These are phyloP conservation scores for Penicillium sp. DNA, from an alignment of 2,329 filamentous ascomycete species.

Conservation along the genomic window DNA sequence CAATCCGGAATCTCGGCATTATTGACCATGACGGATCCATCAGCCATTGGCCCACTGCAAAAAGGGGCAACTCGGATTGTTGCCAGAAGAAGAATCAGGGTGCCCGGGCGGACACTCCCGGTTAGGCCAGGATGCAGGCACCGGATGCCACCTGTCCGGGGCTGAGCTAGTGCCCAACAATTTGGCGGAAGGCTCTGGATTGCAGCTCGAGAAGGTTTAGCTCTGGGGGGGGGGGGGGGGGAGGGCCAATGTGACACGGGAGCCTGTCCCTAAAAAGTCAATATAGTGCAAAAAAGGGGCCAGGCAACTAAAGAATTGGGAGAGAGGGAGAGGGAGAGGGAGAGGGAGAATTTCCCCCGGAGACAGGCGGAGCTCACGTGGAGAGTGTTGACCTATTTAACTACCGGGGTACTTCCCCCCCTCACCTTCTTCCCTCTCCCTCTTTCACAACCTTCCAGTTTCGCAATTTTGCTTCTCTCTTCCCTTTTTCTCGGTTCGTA, in stretches of 20 bases:
- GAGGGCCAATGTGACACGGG: too few relatives aligned
- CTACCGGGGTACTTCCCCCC: constrained; percentile 7
- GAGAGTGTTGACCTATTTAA: constrained; percentile 6
- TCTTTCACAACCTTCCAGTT: constrained; percentile 6
- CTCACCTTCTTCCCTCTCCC: neutral
- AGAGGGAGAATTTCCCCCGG: constrained; percentile 5
- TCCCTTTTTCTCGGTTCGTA: constrained; percentile 22
- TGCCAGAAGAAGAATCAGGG: too few relatives aligned
- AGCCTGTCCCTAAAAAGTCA: too few relatives aligned
- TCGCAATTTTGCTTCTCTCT: constrained; percentile 15
- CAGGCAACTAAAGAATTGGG: neutral
- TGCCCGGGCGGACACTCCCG: neutral
- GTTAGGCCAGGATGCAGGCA: neutral
- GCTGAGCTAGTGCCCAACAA: constrained; percentile 15
- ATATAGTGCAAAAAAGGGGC: neutral
- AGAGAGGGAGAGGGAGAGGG: constrained; percentile 1
- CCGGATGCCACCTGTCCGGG: constrained; percentile 6
- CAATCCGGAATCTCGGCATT: too few relatives aligned
- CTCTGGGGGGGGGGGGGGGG: neutral
- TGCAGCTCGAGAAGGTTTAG: constrained; percentile 2
- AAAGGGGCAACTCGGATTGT: too few relatives aligned
- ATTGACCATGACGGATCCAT: too few relatives aligned
- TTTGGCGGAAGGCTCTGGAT: neutral
- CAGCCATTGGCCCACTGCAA: too few relatives aligned
- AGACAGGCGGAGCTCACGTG: constrained; percentile 12